These are phyloP conservation scores for Bretziella fagacearum DNA, from an alignment of 2,329 filamentous ascomycete species.

Conservation along the genomic window DNA sequence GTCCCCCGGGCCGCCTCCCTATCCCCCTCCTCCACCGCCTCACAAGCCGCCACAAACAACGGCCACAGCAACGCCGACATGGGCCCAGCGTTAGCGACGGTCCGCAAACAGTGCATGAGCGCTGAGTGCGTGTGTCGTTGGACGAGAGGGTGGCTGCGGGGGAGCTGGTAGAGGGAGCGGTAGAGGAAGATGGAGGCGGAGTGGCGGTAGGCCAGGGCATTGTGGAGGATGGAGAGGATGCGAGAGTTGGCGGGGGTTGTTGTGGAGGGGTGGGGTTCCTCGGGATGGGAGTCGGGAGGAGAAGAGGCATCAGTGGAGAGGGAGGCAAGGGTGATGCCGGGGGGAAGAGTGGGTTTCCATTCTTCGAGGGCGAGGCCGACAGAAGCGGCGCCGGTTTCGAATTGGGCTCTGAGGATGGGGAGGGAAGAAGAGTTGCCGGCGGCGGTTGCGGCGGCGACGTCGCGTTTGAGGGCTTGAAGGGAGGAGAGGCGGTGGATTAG, in stretches of 20 bases:
- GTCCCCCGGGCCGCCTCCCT: conserved; percentile 32
- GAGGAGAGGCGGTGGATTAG: conserved; percentile 44
- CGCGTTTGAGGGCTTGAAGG: conserved; percentile 34
- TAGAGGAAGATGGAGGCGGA: conserved; percentile 41
- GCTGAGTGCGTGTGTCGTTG: conserved; percentile 36
- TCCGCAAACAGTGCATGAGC: conserved; percentile 36
- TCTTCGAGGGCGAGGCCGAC: conserved; percentile 38
- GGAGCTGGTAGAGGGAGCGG: conserved; percentile 33
- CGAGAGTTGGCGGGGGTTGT: conserved; percentile 14
- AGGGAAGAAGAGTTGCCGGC: conserved; percentile 28
- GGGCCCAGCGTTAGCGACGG: conserved; percentile 38
- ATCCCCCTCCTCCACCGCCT: conserved; percentile 34
- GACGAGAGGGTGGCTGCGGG: conserved; percentile 31
- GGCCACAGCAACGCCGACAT: conserved; percentile 50
- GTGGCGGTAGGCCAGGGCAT: conserved; percentile 43
- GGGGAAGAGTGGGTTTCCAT: conserved; percentile 37
- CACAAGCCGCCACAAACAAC: conserved; percentile 47
- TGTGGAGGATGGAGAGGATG: conserved; percentile 40
- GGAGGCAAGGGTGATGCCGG: conserved; percentile 21
- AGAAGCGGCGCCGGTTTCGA: conserved; percentile 33
- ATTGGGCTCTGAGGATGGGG: conserved; percentile 32
- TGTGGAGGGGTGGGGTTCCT: not conserved
- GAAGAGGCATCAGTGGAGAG: conserved; percentile 7
- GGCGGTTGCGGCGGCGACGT: conserved; percentile 30
- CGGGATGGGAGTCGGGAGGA: not conserved